Evolutionary conservation across 768 basidiomycete genomes (phyloP).

Genomic region (Cyathus striatus): DNA sequence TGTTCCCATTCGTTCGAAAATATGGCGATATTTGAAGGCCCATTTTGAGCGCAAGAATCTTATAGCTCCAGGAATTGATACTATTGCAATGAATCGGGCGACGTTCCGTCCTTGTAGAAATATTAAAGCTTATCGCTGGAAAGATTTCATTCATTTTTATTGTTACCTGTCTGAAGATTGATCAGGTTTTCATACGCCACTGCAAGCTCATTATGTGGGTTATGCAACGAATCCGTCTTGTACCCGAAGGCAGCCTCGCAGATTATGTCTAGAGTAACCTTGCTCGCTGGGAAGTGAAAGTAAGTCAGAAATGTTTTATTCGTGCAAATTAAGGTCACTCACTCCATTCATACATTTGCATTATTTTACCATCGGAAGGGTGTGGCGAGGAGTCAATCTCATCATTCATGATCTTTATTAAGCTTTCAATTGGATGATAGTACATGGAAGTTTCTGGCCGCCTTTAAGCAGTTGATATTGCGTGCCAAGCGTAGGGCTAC

Average conservation of each 20-base stretch:
- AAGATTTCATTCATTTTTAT: neutral
- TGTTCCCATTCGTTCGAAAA: slow-evolving; percentile 8
- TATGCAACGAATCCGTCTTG: slow-evolving; percentile 26
- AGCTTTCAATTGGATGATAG: slow-evolving; percentile 37
- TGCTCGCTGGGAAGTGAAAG: slow-evolving; percentile 27
- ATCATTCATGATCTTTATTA: slow-evolving; percentile 24
- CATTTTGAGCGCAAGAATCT: slow-evolving; percentile 17
- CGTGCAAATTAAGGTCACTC: slow-evolving; percentile 6
- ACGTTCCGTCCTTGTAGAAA: slow-evolving; percentile 20
- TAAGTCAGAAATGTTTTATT: neutral
- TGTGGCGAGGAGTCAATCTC: slow-evolving; percentile 16
- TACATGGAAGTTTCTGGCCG: slow-evolving; percentile 13
- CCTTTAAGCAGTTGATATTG: neutral
- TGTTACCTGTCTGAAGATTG: slow-evolving; percentile 24
- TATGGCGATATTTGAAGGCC: slow-evolving; percentile 18
- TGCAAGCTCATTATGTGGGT: slow-evolving; percentile 32
- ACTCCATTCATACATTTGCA: slow-evolving; percentile 33
- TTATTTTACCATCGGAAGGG: slow-evolving; percentile 18
- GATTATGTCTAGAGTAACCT: slow-evolving; percentile 37
- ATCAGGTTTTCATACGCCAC: slow-evolving; percentile 29
- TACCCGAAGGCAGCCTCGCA: slow-evolving; percentile 36
- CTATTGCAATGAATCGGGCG: slow-evolving; percentile 19
- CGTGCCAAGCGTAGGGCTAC: slow-evolving; percentile 5
- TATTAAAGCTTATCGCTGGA: neutral
- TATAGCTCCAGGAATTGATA: slow-evolving; percentile 21